Evolutionary conservation across 2,329 filamentous ascomycete species (phyloP), one percentile per base, ranked within the genome.

Genomic region (Incumbomyces delicatus): DNA sequence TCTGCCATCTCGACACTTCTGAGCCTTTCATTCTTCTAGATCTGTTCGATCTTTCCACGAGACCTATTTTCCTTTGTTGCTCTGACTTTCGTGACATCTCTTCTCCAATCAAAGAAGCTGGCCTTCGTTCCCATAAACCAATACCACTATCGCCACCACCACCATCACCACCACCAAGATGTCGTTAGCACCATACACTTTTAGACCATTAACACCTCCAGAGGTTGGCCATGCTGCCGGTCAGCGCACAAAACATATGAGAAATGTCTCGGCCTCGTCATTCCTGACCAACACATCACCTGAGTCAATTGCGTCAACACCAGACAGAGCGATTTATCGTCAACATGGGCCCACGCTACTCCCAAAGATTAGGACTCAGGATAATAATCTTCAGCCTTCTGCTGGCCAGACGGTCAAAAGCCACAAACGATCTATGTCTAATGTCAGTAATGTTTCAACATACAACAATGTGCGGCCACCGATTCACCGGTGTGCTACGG

Each of bases 341-440:
- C 83, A 88, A 67, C 86, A 87, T 44, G 70, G 68, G 16, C 86
- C 87, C 43, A 72, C 87, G 41, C 72, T 94, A 50, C 74, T 94
- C 29, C 87, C 87, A 60, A 92, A 88, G 74, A 89, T 94, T 68
- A 78, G 87, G 51, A 78, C 78, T 34, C 87, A 92, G 67, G 87
- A 94, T 67, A 66, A 75, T 82, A 51, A 77, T 87, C 54, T 76
- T 76, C 34, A 46, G 17, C 31, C 48, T 22, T 47, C 48, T 44
- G 48, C 48, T 44, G 45, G 44, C 34, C 38, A 44, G 40, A 34
- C 20, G 16, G 41, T 8, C 18, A 71, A 75, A 61, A 70, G 71
- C 56, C 67, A 70, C 58, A 70, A 71, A 50, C 54, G 66, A 60
- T 75, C 65, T 63, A 20, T 42, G 5, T 47, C 45, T 35, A 41